Conservation (phyloP, 495 filamentous ascomycete species). For the Aspergillus hancockii region DNA sequence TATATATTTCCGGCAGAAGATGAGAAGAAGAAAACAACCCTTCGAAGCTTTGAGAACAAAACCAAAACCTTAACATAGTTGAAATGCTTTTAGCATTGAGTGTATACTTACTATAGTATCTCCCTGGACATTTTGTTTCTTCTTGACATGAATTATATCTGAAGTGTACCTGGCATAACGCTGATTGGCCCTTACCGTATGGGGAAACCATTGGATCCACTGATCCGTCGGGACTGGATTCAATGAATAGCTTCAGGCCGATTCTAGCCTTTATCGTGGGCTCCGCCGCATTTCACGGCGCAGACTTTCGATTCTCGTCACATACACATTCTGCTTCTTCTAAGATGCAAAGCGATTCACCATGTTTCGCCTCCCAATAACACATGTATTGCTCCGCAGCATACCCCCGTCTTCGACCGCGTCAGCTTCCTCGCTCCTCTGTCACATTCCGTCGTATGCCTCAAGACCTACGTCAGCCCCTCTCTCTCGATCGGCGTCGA, state of each 20-base stretch:
- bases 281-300: neutral
- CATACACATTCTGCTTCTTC: neutral
- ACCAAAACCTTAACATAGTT: too few relatives aligned
- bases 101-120: too few relatives aligned
- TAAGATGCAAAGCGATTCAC: constrained; percentile 11
- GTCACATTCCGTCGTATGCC: constrained; percentile 7
- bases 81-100: too few relatives aligned
- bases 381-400: constrained; percentile 9
- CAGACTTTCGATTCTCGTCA: neutral
- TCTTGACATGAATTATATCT: neutral
- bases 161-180: neutral
- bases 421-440: neutral
- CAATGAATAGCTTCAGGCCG: neutral
- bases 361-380: constrained; percentile 22
- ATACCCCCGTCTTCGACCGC: neutral
- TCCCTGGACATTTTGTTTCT: neutral
- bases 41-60: too few relatives aligned
- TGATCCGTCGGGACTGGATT: neutral
- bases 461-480: neutral
- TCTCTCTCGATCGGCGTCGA: constrained; percentile 1
- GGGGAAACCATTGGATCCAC: neutral
- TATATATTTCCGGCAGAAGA: too few relatives aligned
- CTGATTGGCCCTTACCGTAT: neutral
- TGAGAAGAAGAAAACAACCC: too few relatives aligned
- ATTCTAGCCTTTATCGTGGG: neutral